Base-by-base conservation (phyloP, 257 asterid genomes). In the Verbena officinalis region DNA sequence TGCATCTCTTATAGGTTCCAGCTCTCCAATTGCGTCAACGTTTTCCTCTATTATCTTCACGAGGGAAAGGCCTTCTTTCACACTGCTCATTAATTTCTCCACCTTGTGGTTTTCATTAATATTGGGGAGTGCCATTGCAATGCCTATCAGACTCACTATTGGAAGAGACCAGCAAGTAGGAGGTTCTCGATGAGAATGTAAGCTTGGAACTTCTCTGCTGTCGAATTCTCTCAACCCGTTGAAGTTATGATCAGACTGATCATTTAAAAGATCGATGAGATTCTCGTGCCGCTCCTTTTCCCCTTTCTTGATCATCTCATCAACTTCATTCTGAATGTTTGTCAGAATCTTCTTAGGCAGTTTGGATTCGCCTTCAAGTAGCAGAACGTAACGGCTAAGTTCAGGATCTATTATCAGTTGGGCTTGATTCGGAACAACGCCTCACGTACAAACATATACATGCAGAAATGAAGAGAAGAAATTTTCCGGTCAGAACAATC, bases 351-450 rank as follows among this genome's bases (percentile, higher is more conserved):
- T 56, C 24, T 46, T 33, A 7, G 90, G 84, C 34, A 84, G 30
- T 55, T 59, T 70, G 0, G 54, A 49, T 72, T 84, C 85, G 0
- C 78, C 73, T 46, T 84, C 80, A 5, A 81, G 85, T 10, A 73
- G 71, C 56, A 84, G 57, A 66, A 74, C 80, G 51, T 59, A 76
- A 4, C 31, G 65, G 34, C 59, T 56, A 15, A 80, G 38, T 40
- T 71, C 73, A 15, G 40, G 30, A 45, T 49, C 68, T 16, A 21
- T 20, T n/a, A n/a, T n/a, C n/a, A 6, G 3, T 54, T 9, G 17
- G 11, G 13, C 36, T 33, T 21, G 36, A 57, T 21, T 48, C n/a
- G 21, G 40, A 64, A 15, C 38, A 24, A 7, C 21, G 43, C 30
- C 23, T 70, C 43, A 40, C 27, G 34, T 20, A 15, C 58, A 51